Base-by-base conservation (phyloP, 768 basidiomycete species). In the Lanmaoa pseudosensibilis region DNA sequence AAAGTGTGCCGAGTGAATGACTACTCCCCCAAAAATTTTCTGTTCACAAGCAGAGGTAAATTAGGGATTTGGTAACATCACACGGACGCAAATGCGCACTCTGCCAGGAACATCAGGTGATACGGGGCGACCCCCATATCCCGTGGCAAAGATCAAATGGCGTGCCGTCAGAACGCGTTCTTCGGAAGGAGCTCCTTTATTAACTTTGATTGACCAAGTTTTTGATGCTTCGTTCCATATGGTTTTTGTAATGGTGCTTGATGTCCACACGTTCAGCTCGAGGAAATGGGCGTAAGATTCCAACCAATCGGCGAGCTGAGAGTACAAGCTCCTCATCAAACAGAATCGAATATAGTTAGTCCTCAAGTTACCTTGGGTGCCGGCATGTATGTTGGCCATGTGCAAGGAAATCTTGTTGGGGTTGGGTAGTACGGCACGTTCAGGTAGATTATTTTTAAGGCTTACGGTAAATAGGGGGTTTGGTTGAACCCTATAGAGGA, bases 201-300 rank as follows among this genome's bases (percentile, higher is more conserved):
- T 58, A 39, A 82, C 61, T 5, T 61, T 67, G 38, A 83, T 75
- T 38, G 69, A 62, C 82, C 78, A 82, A 8, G 65, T 69, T 25
- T 69, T 63, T 32, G 66, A 74, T 34, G 58, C 60, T 9, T 71
- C 68, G 65, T 78, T 69, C 67, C 77, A 75, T 0, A 50, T 55
- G 18, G 76, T 68, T 18, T 58, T 66, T 12, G 54, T 67, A 19
- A 80, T 71, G 10, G 61, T 74, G 0, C 77, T 69, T 1, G 80
- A 79, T 3, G 78, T 81, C 85, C 85, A 84, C 19, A 83, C 77
- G 60, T 83, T 80, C 18, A 86, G 63, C 53, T 85, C 84, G 49
- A 84, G 72, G 4, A 76, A 68, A 19, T 78, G 74, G 1, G 81
- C 83, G 65, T 85, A 86, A 9, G 69, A 69, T 64, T 86, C 82